Percentiles rank a stretch among this genome's conserved stretches.
Evolutionary conservation across 805 yeast species (phyloP).

Genomic region (Metschnikowia lochheadii): DNA sequence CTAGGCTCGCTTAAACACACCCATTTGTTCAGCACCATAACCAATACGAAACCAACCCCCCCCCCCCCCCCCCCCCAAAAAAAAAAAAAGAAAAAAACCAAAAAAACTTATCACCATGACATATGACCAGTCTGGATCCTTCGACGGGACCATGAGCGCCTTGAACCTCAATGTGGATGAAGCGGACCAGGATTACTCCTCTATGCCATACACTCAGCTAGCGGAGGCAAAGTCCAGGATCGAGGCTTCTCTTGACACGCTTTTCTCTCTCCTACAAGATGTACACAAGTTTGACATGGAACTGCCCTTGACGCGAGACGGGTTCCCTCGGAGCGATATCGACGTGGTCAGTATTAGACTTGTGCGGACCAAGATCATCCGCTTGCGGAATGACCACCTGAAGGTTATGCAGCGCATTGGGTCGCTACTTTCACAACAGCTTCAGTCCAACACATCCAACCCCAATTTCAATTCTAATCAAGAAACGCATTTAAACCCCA

Average conservation of each 20-base stretch:
- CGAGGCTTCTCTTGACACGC: conserved; percentile 34
- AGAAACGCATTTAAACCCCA: background rate
- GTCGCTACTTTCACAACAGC: conserved; percentile 42
- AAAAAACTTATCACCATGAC: background rate
- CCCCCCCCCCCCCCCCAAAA: too few relatives aligned
- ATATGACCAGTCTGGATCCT: conserved; percentile 4
- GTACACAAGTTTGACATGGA: conserved; percentile 55
- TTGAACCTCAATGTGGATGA: conserved; percentile 14
- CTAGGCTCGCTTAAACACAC: too few relatives aligned
- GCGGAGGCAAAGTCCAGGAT: conserved; percentile 19
- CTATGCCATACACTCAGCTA: conserved; percentile 11
- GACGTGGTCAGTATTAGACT: conserved; percentile 67
- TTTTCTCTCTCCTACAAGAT: conserved; percentile 41
- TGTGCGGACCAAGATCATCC: conserved; percentile 58
- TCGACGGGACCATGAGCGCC: conserved; percentile 14
- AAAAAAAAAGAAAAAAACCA: too few relatives aligned
- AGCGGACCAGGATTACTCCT: background rate
- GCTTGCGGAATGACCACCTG: conserved; percentile 66
- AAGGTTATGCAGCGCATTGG: conserved; percentile 46
- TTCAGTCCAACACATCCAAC: conserved; percentile 15
- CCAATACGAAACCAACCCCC: too few relatives aligned
- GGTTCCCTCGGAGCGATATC: conserved; percentile 81
- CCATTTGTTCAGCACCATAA: too few relatives aligned
- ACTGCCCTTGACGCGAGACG: conserved; percentile 69
- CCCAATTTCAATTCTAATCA: background rate